Percentiles rank a stretch among this genome's conserved stretches.
Conservation (phyloP, 305 asterid genomes). For the Plantago coronopus region DNA sequence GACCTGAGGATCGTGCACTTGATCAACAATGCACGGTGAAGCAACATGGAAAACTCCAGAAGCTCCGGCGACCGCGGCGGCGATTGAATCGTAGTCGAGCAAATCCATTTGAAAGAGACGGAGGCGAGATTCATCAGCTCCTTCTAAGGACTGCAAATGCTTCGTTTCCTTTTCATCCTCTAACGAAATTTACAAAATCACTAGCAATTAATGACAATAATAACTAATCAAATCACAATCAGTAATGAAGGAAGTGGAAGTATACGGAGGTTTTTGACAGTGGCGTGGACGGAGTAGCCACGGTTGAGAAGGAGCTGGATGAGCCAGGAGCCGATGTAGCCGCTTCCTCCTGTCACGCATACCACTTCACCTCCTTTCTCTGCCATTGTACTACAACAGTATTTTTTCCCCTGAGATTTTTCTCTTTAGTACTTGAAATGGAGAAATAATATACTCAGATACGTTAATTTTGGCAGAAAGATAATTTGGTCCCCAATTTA, state of each 20-base stretch:
- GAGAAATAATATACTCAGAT: too few species aligned
- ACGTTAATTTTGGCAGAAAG: too few species aligned
- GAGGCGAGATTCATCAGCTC: conserved; percentile 59
- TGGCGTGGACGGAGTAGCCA: conserved; percentile 84
- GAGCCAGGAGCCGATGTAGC: conserved; percentile 73
- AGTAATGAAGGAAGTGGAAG: background rate
- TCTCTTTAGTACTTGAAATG: too few species aligned
- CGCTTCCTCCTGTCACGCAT: conserved; percentile 92
- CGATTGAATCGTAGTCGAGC: conserved; percentile 62
- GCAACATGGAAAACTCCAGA: conserved; percentile 85
- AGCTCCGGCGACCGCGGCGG: conserved; percentile 54
- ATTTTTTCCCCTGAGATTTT: too few species aligned
- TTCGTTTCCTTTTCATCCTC: conserved; percentile 76
- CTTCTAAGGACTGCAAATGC: conserved; percentile 68
- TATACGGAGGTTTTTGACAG: conserved; percentile 65
- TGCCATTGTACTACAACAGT: background rate
- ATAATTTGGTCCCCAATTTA: too few species aligned
- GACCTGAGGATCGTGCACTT: conserved; percentile 75
- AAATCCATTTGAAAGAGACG: conserved; percentile 72
- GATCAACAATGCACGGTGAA: conserved; percentile 67
- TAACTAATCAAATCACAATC: background rate
- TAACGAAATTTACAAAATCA: conserved; percentile 11
- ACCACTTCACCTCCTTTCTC: conserved; percentile 42
- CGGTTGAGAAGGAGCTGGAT: conserved; percentile 72
- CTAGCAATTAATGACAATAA: background rate